These are phyloP conservation scores for Aspergillus ochraceus DNA, from an alignment of 2,329 filamentous ascomycete genomes.

Conservation along the genomic window DNA sequence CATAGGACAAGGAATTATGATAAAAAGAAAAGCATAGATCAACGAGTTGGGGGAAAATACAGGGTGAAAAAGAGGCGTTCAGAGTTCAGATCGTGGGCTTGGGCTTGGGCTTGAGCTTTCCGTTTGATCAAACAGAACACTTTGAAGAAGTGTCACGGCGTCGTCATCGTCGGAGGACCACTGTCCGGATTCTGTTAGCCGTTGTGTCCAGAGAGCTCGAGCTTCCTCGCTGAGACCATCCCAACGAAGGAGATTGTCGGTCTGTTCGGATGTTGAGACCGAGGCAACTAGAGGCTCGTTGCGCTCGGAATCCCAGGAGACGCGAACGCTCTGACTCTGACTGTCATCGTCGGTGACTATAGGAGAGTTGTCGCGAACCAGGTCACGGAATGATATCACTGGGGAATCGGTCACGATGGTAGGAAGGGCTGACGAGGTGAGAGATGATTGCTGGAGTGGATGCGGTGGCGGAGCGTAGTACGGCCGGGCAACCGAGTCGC, in stretches of 20 bases:
- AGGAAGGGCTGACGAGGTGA: conserved; percentile 2
- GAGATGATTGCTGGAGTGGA: conserved; percentile 10
- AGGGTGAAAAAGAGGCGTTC: not conserved
- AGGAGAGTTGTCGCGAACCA: conserved; percentile 29
- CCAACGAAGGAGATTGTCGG: conserved; percentile 1
- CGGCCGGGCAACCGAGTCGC: conserved; percentile 40
- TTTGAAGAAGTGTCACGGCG: conserved; percentile 73
- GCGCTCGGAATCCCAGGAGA: conserved; percentile 20
- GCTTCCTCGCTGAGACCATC: conserved; percentile 57
- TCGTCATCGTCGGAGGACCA: conserved; percentile 81
- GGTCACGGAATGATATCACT: not conserved
- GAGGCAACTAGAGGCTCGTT: conserved; percentile 26
- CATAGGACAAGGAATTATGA: not conserved
- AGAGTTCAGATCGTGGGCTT: not conserved
- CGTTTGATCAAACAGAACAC: conserved; percentile 70
- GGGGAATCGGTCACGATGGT: not conserved
- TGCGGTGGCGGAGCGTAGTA: conserved; percentile 34
- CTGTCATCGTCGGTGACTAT: not conserved
- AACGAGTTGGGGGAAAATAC: not conserved
- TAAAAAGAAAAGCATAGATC: not conserved
- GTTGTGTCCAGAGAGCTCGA: conserved; percentile 67
- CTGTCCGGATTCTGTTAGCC: conserved; percentile 68
- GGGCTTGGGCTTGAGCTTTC: not conserved
- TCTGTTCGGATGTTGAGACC: not conserved
- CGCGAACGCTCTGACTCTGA: conserved; percentile 23